Evolutionary conservation across 768 basidiomycete species (phyloP).

Genomic region (Lactarius psammicola): DNA sequence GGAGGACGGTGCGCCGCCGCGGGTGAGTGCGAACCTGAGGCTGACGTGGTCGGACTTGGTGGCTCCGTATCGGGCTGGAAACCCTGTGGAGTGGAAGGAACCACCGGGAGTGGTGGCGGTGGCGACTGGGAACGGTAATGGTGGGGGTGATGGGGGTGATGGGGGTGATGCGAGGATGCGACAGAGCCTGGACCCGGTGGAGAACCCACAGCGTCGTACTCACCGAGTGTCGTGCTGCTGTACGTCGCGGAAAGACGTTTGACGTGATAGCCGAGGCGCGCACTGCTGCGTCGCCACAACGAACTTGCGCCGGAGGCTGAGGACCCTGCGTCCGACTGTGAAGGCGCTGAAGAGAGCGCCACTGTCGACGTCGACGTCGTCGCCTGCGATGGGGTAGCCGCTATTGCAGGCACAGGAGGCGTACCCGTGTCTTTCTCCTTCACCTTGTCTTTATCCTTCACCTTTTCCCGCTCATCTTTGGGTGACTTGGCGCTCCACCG

Average conservation of each 20-base stretch:
- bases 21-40: slow-evolving; percentile 8
- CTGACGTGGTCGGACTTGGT: slow-evolving; percentile 3
- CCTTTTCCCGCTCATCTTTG: slow-evolving; percentile 23
- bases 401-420: neutral
- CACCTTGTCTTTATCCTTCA: slow-evolving; percentile 26
- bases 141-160: neutral
- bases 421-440: slow-evolving; percentile 15
- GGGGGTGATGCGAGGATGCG: neutral
- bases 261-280: slow-evolving; percentile 14
- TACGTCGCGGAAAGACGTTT: slow-evolving; percentile 19
- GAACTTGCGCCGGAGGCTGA: slow-evolving; percentile 20
- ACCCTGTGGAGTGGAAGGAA: slow-evolving; percentile 8
- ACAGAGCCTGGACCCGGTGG: neutral
- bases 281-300: slow-evolving; percentile 25
- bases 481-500: slow-evolving; percentile 45
- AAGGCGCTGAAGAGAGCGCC: slow-evolving; percentile 19
- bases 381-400: slow-evolving; percentile 1
- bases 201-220: neutral
- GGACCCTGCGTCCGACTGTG: slow-evolving; percentile 24
- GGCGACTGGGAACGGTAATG: neutral
- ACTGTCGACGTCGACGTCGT: slow-evolving; percentile 18
- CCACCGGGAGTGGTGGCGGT: slow-evolving; percentile 2
- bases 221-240: slow-evolving; percentile 11
- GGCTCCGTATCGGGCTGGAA: slow-evolving; percentile 1
- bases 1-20: neutral